Evolutionary conservation across 306 rosid genomes (phyloP).

Genomic region (Vigna mungo): DNA sequence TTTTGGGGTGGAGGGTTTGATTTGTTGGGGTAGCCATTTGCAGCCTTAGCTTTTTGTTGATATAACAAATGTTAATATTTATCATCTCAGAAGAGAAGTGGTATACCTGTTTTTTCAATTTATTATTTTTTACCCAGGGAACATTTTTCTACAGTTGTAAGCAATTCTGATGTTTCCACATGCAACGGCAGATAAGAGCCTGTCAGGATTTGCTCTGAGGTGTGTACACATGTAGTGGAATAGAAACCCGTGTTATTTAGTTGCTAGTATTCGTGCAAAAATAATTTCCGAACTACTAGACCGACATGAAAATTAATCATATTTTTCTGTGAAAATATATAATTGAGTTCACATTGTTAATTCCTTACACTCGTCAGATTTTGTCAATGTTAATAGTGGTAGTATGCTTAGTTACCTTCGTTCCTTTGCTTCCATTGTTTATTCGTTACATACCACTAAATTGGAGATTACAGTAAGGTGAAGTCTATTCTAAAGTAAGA

Average conservation of each 20-base stretch:
- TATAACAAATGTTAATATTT: conserved; percentile 43
- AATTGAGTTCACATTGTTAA: background rate
- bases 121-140: conserved; percentile 14
- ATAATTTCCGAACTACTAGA: background rate
- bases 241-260: background rate
- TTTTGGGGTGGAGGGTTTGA: conserved; percentile 8
- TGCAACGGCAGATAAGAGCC: background rate
- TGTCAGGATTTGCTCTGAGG: conserved; percentile 13
- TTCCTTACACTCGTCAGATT: background rate
- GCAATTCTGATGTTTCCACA: background rate
- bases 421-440: background rate
- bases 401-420: too few relatives aligned
- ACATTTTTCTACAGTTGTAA: background rate
- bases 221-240: background rate
- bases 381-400: background rate
- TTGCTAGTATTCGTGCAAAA: conserved; percentile 15
- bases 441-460: background rate
- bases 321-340: background rate
- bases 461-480: background rate
- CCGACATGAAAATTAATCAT: background rate
- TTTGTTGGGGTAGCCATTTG: conserved; percentile 40
- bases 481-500: background rate
- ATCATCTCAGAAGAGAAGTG: background rate
- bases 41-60: conserved; percentile 47
- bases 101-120: conserved; percentile 12